phyloP scores from a whole-genome alignment of 2,329 filamentous ascomycete species.

The Rutstroemia sp. region DNA sequence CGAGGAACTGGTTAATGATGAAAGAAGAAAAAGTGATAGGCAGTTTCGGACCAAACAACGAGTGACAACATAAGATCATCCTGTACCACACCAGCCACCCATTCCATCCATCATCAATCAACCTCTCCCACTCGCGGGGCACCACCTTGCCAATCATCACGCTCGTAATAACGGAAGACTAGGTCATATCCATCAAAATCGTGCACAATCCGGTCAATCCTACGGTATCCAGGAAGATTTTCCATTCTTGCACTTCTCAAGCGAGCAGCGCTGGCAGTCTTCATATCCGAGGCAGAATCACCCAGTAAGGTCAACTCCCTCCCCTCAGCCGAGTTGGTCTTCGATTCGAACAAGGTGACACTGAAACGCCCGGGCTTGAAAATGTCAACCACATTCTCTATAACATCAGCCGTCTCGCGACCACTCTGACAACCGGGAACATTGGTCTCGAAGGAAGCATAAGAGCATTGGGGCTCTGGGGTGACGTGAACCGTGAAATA shows the following conservation, averaged over 20 bases:
- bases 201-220: conserved; percentile 91
- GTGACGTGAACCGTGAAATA: conserved; percentile 99
- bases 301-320: conserved; percentile 30
- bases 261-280: conserved; percentile 35
- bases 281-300: conserved; percentile 29
- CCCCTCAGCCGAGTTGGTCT: conserved; percentile 39
- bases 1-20: background rate
- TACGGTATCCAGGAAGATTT: conserved; percentile 73
- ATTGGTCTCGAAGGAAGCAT: conserved; percentile 97
- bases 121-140: conserved; percentile 28
- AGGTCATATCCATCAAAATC: conserved; percentile 96
- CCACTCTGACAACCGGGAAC: conserved; percentile 85
- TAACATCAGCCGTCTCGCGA: conserved; percentile 80
- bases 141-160: conserved; percentile 59
- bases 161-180: conserved; percentile 93
- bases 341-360: conserved; percentile 92
- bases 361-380: conserved; percentile 98
- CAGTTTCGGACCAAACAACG: background rate
- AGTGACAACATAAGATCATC: background rate
- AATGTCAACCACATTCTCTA: conserved; percentile 89
- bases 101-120: conserved; percentile 9
- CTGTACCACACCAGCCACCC: background rate
- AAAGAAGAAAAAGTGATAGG: background rate
- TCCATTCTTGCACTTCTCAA: conserved; percentile 49
- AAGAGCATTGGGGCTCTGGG: conserved; percentile 93